Percentiles rank a stretch among this genome's conserved stretches.
Evolutionary conservation across 1,284 basidiomycete genomes (phyloP).

Genomic region (Boletellus sp.): DNA sequence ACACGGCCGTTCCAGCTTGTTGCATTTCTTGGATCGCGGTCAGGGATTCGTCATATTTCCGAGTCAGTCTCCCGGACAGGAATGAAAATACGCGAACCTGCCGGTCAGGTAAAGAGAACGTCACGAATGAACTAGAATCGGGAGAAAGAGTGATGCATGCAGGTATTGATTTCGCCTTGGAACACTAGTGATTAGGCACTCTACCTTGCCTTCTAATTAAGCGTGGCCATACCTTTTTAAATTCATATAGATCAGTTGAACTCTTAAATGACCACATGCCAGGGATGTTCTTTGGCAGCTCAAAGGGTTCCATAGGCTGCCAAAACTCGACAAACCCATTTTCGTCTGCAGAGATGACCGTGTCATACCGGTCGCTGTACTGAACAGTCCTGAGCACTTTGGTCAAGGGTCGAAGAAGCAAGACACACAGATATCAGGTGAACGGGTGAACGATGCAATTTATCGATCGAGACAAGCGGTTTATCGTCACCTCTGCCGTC

Average conservation of each 20-base stretch:
- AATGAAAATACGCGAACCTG: constrained; percentile 94
- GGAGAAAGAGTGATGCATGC: constrained; percentile 91
- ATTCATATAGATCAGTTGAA: constrained; percentile 93
- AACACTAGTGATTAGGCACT: background rate
- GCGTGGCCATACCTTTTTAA: constrained; percentile 79
- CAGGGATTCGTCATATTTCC: constrained; percentile 94
- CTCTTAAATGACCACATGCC: constrained; percentile 91
- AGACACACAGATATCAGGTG: constrained; percentile 83
- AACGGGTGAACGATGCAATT: constrained; percentile 82
- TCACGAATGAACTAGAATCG: constrained; percentile 83
- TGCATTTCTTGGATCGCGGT: constrained; percentile 95
- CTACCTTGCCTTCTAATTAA: background rate
- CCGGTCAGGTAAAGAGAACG: constrained; percentile 88
- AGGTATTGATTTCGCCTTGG: constrained; percentile 84
- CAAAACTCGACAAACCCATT: constrained; percentile 97
- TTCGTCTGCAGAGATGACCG: constrained; percentile 92
- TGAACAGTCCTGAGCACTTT: constrained; percentile 32
- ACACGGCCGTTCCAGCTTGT: constrained; percentile 87
- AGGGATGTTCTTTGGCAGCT: constrained; percentile 71
- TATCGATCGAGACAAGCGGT: constrained; percentile 72
- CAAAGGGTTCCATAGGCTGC: constrained; percentile 86
- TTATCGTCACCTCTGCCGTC: constrained; percentile 86
- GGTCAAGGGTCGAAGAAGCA: background rate
- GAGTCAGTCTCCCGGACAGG: constrained; percentile 83
- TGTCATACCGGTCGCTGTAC: constrained; percentile 90